Conservation (phyloP, 2,329 filamentous ascomycete species). For the Trichoderma sp. region DNA sequence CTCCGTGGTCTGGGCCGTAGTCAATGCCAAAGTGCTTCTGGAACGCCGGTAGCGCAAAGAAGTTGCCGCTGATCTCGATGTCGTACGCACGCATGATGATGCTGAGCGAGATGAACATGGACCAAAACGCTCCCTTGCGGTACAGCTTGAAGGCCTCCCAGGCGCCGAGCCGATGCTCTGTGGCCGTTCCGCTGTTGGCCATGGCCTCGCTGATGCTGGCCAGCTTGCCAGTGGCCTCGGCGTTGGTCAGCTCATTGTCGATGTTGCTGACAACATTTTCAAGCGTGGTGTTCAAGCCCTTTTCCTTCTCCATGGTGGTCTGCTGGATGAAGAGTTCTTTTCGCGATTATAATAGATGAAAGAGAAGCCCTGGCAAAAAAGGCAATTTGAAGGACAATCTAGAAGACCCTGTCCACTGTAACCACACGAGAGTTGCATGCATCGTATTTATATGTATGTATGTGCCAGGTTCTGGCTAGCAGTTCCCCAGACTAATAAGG, state of each 20-base stretch:
- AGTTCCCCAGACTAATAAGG: conserved; percentile 15
- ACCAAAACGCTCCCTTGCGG: conserved; percentile 42
- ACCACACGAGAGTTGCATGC: neutral
- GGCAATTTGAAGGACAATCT: neutral
- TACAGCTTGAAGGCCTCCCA: conserved; percentile 35
- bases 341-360: neutral
- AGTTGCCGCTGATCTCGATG: conserved; percentile 40
- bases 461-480: neutral
- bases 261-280: conserved; percentile 23
- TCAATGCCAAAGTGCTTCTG: conserved; percentile 12
- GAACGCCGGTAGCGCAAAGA: conserved; percentile 39
- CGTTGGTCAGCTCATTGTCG: conserved; percentile 20
- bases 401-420: neutral
- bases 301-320: conserved; percentile 23
- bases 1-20: conserved; percentile 24
- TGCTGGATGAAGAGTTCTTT: neutral
- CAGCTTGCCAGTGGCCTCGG: conserved; percentile 17
- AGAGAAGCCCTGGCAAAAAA: neutral
- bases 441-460: conserved; percentile 21
- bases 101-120: conserved; percentile 39
- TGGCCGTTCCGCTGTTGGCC: conserved; percentile 14
- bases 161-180: conserved; percentile 6
- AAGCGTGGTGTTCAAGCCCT: conserved; percentile 2
- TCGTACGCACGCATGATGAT: conserved; percentile 49
- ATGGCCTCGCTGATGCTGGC: conserved; percentile 21